These are phyloP conservation scores for Leccinum fibrillosum DNA, from an alignment of 768 basidiomycete genomes.

Conservation along the genomic window DNA sequence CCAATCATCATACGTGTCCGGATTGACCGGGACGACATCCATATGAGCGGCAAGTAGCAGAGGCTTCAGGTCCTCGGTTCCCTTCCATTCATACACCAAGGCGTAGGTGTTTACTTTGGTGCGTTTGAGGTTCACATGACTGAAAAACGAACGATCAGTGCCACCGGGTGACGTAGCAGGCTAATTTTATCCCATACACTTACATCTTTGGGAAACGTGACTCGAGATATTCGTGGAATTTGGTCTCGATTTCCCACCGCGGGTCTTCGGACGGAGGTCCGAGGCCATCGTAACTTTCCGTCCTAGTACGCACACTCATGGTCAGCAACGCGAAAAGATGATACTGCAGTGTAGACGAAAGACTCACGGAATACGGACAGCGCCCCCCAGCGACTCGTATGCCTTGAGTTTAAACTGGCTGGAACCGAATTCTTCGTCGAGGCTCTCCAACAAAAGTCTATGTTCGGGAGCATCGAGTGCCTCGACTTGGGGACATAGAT, in stretches of 20 bases:
- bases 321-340: not conserved
- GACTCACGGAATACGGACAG: constrained; percentile 33
- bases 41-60: too few relatives aligned
- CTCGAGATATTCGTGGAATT: constrained; percentile 26
- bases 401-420: constrained; percentile 28
- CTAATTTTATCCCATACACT: constrained; percentile 8
- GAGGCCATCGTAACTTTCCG: constrained; percentile 52
- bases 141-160: not conserved
- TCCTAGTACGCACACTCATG: constrained; percentile 33
- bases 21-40: too few relatives aligned
- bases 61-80: too few relatives aligned
- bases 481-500: constrained; percentile 29
- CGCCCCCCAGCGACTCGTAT: constrained; percentile 34
- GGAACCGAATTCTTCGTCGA: constrained; percentile 24
- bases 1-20: not conserved
- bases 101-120: too few relatives aligned
- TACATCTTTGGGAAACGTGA: constrained; percentile 62
- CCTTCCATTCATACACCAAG: too few relatives aligned
- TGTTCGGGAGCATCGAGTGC: constrained; percentile 15
- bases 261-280: constrained; percentile 45
- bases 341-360: not conserved
- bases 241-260: constrained; percentile 34
- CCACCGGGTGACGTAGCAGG: not conserved
- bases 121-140: too few relatives aligned
- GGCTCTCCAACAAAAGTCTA: constrained; percentile 15